Base-by-base conservation (phyloP, 1,139 yeast genomes). In the Hyphopichia burtonii region DNA sequence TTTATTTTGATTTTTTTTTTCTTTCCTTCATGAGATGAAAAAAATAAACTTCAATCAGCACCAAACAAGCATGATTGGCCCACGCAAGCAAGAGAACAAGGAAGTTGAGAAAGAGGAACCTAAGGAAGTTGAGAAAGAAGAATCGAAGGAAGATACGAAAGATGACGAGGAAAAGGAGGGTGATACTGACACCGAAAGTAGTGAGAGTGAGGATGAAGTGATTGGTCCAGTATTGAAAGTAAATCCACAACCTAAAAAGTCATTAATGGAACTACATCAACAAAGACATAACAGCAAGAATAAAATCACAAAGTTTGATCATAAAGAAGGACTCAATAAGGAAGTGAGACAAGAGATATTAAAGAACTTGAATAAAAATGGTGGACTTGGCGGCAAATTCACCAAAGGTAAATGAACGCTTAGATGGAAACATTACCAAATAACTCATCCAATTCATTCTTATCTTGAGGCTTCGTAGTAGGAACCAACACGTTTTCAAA, bases 401-500 rank as follows among this genome's bases (percentile, higher is more conserved):
- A 44, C 53, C 4, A 41, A 41, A 18, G 46, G 51, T 34, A 57
- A 28, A 14, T 28, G 31, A 27, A 27, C 28, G 4, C 7, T 25
- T 25, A 25, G 4, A 25, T 8, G 10, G 49, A 43, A 17, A 58
- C 49, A 36, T 52, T 54, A 2, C 67, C 69, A 48, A 66, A 66
- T 3, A 58, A 54, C 41, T 51, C 50, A 46, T 65, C 71, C 27
- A 66, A 45, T 42, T 66, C 71, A 42, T 56, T 20, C 23, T 20
- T 61, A 11, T 53, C 8, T 16, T 16, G 34, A 14, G 12, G 12
- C 5, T 11, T 27, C 30, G 18, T 31, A 5, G 27, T 22, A 6
- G 77, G 78, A 23, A 59, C 58, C 68, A 71, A 68, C 2, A 71
- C 57, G 1, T 55, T 53, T 14, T 59, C 66, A 17, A 53, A 50